These are phyloP conservation scores for Eucommia ulmoides DNA, from an alignment of 257 asterid species.

Conservation along the genomic window DNA sequence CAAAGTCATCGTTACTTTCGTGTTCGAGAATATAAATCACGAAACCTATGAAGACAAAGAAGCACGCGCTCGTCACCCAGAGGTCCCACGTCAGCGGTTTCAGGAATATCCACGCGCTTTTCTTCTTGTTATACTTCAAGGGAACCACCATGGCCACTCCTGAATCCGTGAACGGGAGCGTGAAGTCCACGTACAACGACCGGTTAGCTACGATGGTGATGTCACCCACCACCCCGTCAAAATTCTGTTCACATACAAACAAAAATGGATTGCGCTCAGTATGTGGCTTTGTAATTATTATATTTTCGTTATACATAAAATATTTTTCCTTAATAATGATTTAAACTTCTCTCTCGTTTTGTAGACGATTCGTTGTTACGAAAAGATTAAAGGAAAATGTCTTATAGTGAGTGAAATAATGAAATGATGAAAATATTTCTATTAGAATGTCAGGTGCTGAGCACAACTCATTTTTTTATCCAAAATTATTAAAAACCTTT, in stretches of 20 bases:
- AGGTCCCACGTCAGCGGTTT: conserved; percentile 41
- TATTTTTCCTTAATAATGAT: no score
- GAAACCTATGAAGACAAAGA: neutral
- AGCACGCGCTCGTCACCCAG: conserved; percentile 19
- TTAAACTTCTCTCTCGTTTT: no score
- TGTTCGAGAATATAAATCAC: neutral
- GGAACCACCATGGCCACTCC: conserved; percentile 33
- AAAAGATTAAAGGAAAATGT: no score
- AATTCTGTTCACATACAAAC: conserved; percentile 15
- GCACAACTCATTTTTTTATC: no score
- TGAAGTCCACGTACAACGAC: conserved; percentile 27
- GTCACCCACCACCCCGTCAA: conserved; percentile 49
- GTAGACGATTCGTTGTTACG: no score
- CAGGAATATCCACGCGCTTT: conserved; percentile 38
- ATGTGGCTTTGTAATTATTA: neutral
- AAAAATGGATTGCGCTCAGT: neutral
- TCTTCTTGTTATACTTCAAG: conserved; percentile 18
- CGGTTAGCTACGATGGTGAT: conserved; percentile 42
- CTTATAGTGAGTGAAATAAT: no score
- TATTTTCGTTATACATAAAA: neutral
- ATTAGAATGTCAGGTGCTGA: no score
- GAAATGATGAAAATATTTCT: no score
- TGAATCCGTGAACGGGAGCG: conserved; percentile 49
- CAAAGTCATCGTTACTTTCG: neutral
- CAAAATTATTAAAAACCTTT: no score